These are phyloP conservation scores for Arthroderma uncinatum DNA, from an alignment of 2,329 filamentous ascomycete species.

Conservation along the genomic window DNA sequence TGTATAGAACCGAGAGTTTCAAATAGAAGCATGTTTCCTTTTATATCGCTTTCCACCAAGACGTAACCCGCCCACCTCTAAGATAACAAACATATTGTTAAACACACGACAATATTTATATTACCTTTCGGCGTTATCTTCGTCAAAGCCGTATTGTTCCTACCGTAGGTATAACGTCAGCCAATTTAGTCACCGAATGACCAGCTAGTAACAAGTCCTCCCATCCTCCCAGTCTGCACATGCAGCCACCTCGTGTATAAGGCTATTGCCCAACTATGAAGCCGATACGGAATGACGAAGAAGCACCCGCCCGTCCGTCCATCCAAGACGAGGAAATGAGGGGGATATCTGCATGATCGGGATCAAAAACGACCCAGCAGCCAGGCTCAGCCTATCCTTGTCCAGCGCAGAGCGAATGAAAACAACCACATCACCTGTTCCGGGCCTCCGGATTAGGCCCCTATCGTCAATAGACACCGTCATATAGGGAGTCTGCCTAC, in stretches of 20 bases:
- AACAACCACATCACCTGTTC: background rate
- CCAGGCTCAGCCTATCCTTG: background rate
- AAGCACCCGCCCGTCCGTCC: background rate
- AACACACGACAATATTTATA: no score
- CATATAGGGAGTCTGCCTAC: background rate
- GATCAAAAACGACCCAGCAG: background rate
- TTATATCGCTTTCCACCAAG: background rate
- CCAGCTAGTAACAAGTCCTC: no score
- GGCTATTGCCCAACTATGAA: background rate
- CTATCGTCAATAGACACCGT: background rate
- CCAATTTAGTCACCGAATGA: no score
- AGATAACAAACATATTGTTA: no score
- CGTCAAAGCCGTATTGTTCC: no score
- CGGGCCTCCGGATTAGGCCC: background rate
- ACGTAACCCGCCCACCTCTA: no score
- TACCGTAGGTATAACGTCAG: no score
- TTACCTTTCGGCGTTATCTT: no score
- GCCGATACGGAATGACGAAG: background rate
- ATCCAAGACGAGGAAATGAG: background rate
- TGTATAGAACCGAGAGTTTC: slow-evolving; percentile 14
- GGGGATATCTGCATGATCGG: background rate
- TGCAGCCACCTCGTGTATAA: background rate
- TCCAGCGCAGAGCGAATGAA: background rate
- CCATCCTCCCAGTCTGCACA: no score
- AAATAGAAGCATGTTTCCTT: slow-evolving; percentile 10